Evolutionary conservation across 768 basidiomycete species (phyloP).

Genomic region (Leccinum subgranulosum): DNA sequence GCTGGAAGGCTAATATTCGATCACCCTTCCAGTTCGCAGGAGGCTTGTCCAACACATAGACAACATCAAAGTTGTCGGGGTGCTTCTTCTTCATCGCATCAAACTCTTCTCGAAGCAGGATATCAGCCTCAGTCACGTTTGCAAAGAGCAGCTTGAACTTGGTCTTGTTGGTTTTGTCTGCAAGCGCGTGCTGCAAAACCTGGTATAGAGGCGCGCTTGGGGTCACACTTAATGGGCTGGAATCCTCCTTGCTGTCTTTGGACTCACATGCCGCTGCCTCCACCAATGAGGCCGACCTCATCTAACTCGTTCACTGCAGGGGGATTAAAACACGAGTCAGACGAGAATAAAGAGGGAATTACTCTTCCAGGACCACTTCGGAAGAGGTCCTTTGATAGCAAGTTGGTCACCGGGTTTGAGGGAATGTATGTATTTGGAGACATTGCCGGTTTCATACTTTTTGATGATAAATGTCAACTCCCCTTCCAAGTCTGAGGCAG

Average conservation of each 20-base stretch:
- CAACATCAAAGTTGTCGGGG: constrained; percentile 71
- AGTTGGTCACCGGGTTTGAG: constrained; percentile 83
- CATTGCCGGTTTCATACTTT: constrained; percentile 76
- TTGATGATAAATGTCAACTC: constrained; percentile 83
- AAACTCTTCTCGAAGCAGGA: constrained; percentile 78
- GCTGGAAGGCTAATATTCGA: constrained; percentile 11
- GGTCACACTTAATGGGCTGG: neutral
- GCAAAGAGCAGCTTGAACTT: constrained; percentile 92
- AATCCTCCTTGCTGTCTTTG: neutral
- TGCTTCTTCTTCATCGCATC: constrained; percentile 66
- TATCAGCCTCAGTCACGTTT: constrained; percentile 87
- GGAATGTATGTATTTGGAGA: constrained; percentile 78
- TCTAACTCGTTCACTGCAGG: constrained; percentile 79
- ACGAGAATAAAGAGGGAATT: constrained; percentile 3
- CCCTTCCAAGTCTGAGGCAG: constrained; percentile 68
- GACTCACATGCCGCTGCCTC: constrained; percentile 87
- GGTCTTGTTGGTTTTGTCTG: constrained; percentile 81
- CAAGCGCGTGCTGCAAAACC: constrained; percentile 68
- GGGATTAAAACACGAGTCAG: neutral
- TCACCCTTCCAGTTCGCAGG: constrained; percentile 56
- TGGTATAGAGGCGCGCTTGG: constrained; percentile 81
- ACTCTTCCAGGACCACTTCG: constrained; percentile 87
- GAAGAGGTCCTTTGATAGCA: constrained; percentile 86
- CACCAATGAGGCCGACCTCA: constrained; percentile 85
- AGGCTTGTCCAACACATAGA: constrained; percentile 85